These are phyloP conservation scores for Plectosphaerella cucumerina DNA, from an alignment of 2,329 filamentous ascomycete species.

Conservation along the genomic window DNA sequence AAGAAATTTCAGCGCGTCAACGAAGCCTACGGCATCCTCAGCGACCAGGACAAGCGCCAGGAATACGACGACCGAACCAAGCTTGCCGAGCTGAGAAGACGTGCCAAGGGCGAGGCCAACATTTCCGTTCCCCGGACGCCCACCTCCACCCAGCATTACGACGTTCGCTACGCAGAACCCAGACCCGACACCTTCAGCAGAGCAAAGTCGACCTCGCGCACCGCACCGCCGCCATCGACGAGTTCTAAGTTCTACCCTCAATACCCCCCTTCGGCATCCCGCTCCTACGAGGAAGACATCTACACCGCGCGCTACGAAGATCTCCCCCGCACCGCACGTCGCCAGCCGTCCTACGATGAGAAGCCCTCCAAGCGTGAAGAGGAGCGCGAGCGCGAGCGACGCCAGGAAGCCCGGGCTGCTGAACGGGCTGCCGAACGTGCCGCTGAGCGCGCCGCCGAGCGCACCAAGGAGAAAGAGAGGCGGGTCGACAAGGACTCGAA, in stretches of 20 bases:
- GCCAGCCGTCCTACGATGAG: constrained; percentile 43
- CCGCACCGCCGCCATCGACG: not conserved
- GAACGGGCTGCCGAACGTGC: constrained; percentile 14
- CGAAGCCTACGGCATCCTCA: constrained; percentile 86
- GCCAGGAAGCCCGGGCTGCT: constrained; percentile 11
- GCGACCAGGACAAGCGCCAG: constrained; percentile 65
- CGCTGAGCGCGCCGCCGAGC: constrained; percentile 9
- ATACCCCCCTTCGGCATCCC: constrained; percentile 19
- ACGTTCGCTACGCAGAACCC: constrained; percentile 49
- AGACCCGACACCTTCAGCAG: constrained; percentile 34
- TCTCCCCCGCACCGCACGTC: constrained; percentile 31
- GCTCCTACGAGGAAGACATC: constrained; percentile 46
- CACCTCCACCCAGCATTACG: constrained; percentile 23
- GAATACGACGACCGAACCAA: constrained; percentile 76
- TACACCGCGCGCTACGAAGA: constrained; percentile 38
- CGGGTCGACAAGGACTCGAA: constrained; percentile 24
- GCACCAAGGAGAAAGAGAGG: constrained; percentile 27
- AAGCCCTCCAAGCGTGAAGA: constrained; percentile 39
- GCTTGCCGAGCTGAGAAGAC: constrained; percentile 60
- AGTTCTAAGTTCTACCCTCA: constrained; percentile 27
- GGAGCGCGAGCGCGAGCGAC: constrained; percentile 25
- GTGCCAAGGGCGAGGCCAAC: constrained; percentile 30
- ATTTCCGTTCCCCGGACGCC: constrained; percentile 40
- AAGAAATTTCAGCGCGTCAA: constrained; percentile 91
- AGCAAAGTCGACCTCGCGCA: constrained; percentile 17